These are phyloP conservation scores for Creolimax fragrantissima DNA, from an alignment of 78 protist species.

Conservation along the genomic window DNA sequence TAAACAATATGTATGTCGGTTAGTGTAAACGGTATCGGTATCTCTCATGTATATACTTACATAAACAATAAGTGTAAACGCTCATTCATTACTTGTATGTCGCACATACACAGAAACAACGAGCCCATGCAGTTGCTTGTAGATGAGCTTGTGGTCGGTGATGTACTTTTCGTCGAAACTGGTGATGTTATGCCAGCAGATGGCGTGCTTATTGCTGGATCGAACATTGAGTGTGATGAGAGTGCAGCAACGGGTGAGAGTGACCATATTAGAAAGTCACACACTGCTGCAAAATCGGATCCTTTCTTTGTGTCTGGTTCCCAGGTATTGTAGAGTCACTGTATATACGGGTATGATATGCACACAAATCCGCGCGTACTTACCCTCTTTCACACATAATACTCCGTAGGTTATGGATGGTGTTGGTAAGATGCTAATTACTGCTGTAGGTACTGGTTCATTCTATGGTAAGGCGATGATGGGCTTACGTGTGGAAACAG, in stretches of 20 bases:
- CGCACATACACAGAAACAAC: not conserved
- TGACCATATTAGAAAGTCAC: slow-evolving; percentile 37
- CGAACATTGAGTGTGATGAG: not conserved
- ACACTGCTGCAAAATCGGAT: not conserved
- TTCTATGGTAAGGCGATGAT: slow-evolving; percentile 54
- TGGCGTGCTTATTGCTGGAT: slow-evolving; percentile 48
- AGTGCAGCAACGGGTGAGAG: not conserved
- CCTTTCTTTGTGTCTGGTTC: slow-evolving; percentile 51
- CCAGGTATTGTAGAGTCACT: too few relatives aligned
- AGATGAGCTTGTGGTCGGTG: slow-evolving; percentile 76
- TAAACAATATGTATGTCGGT: too few relatives aligned
- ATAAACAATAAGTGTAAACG: too few relatives aligned
- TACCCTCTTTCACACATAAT: too few relatives aligned
- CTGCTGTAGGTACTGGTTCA: slow-evolving; percentile 51
- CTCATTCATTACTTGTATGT: too few relatives aligned
- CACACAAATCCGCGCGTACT: not conserved
- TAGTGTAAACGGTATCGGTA: too few relatives aligned
- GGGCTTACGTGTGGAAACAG: slow-evolving; percentile 39
- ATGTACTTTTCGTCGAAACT: slow-evolving; percentile 52
- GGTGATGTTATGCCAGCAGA: slow-evolving; percentile 79
- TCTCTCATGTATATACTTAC: too few relatives aligned
- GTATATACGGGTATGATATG: not conserved
- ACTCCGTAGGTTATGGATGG: slow-evolving; percentile 51
- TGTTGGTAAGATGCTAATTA: slow-evolving; percentile 52
- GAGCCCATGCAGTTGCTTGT: not conserved